Evolutionary conservation across 257 asterid genomes (phyloP).

Genomic region (Hygrophila difformis): DNA sequence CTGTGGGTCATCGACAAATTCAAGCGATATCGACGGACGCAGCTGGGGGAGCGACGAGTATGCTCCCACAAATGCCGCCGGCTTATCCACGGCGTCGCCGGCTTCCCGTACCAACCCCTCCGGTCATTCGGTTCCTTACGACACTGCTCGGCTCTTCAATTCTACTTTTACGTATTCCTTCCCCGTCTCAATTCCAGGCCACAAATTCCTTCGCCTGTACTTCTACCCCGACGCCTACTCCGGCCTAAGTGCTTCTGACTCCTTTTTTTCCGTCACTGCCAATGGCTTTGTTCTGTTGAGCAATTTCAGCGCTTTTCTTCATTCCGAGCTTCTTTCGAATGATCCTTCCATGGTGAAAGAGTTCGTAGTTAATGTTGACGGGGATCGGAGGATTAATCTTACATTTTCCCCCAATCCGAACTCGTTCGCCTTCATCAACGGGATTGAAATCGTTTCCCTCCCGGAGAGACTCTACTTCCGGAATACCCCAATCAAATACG

Average conservation of each 20-base stretch:
- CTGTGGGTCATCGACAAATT: slow-evolving; percentile 22
- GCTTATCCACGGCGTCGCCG: background rate
- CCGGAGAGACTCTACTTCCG: slow-evolving; percentile 21
- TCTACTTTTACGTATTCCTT: slow-evolving; percentile 27
- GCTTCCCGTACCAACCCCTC: background rate
- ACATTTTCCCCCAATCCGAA: slow-evolving; percentile 27
- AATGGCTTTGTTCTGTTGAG: slow-evolving; percentile 22
- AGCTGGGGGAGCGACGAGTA: slow-evolving; percentile 21
- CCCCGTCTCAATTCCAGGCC: slow-evolving; percentile 24
- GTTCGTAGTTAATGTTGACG: background rate
- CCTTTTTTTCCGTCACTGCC: slow-evolving; percentile 26
- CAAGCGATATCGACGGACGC: slow-evolving; percentile 3
- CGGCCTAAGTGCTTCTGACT: background rate
- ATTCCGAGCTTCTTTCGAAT: background rate
- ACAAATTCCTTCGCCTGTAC: slow-evolving; percentile 30
- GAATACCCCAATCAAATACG: background rate
- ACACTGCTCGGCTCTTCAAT: slow-evolving; percentile 20
- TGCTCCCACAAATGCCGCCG: background rate
- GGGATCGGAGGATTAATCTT: slow-evolving; percentile 5
- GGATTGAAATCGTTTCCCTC: slow-evolving; percentile 36
- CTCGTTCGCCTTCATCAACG: slow-evolving; percentile 37
- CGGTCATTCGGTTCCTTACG: slow-evolving; percentile 15
- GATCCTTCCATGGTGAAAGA: background rate
- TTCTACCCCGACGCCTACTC: slow-evolving; percentile 16
- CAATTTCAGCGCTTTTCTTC: slow-evolving; percentile 27